Base-by-base conservation (phyloP, 257 asterid genomes). In the Nicotiana paniculata region DNA sequence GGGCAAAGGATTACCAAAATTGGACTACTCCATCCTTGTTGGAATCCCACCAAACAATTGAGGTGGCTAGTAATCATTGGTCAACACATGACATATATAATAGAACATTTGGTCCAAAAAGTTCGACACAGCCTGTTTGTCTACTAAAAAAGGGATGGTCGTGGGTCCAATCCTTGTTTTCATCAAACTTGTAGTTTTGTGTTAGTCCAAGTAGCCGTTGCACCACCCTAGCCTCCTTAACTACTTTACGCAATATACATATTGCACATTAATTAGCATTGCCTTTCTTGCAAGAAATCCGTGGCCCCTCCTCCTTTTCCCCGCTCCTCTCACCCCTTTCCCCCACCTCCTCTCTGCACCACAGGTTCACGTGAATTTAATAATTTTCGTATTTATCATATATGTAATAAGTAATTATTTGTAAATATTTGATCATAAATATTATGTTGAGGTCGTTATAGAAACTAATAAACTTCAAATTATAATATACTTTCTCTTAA, bases 141-240 rank as follows among this genome's bases (percentile, higher is more conserved):
- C 10, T 62, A 62, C 28, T 59, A 24, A 63, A 63, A 26, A 5
- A n/a, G n/a, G 24, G 24, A 21, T 32, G 5, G 9, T 64, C 3
- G 61, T 68, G 59, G 55, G 57, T 69, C 77, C 53, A 18, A 12
- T 5, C 74, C 10, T 48, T 48, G 79, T 74, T 46, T 74, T 13
- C 79, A 24, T 48, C 4, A 46, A 53, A 72, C 9, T 13, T 26
- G 82, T 79, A 62, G 82, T 83, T 81, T 85, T 57, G 59, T 59
- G 33, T 51, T 77, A 46, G 84, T 90, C 97, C 90, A 89, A 90
- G 87, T 88, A 91, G 91, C 97, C 97, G 97, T 93, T 93, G 79
- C 91, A 85, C 90, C 86, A 32, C 84, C 82, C 84, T 80, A 81
- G 17, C 4, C 63, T 43, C 70, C 30, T 11, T 32, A 57, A 58